A percentile compares a stretch with the other conserved stretches of the same genome.
These are phyloP conservation scores for Cutaneotrichosporon sp. DNA, from an alignment of 1,284 basidiomycete genomes.

Conservation along the genomic window DNA sequence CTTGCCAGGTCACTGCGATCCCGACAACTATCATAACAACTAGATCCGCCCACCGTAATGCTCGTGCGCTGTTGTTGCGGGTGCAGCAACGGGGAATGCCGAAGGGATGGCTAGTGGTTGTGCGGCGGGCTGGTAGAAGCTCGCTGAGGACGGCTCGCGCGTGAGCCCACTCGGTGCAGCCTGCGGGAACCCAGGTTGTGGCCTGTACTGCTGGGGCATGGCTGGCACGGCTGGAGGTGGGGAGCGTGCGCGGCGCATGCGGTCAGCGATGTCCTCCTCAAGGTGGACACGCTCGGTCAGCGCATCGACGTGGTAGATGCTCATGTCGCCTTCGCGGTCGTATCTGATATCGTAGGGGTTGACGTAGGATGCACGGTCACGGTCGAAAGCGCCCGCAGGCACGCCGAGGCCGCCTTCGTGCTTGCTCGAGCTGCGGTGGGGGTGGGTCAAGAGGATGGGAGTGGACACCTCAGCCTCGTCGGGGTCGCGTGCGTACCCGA, in stretches of 20 bases:
- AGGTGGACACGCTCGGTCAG: slow-evolving; percentile 20
- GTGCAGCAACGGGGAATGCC: slow-evolving; percentile 13
- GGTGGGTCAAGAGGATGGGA: slow-evolving; percentile 4
- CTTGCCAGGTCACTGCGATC: neutral
- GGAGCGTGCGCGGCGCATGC: neutral
- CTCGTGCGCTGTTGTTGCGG: neutral
- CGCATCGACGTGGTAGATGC: slow-evolving; percentile 33
- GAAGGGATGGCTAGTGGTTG: slow-evolving; percentile 14
- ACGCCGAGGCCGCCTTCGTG: neutral
- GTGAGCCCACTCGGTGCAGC: slow-evolving; percentile 11
- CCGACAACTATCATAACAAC: neutral
- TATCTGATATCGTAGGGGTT: slow-evolving; percentile 40
- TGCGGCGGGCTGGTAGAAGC: slow-evolving; percentile 10
- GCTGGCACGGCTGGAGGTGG: slow-evolving; percentile 2
- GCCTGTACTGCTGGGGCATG: neutral
- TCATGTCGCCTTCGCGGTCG: slow-evolving; percentile 32
- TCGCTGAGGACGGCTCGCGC: slow-evolving; percentile 16
- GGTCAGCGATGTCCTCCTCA: slow-evolving; percentile 17
- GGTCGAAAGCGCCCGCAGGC: neutral
- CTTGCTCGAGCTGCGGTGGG: neutral
- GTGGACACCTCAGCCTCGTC: slow-evolving; percentile 3
- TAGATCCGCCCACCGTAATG: neutral
- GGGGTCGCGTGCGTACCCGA: slow-evolving; percentile 12
- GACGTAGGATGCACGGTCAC: slow-evolving; percentile 27
- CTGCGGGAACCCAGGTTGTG: slow-evolving; percentile 12